A percentile compares a stretch with the other conserved stretches of the same genome.
phyloP scores from a whole-genome alignment of 2,329 filamentous ascomycete genomes.

The Arthrobotrys sinensis region DNA sequence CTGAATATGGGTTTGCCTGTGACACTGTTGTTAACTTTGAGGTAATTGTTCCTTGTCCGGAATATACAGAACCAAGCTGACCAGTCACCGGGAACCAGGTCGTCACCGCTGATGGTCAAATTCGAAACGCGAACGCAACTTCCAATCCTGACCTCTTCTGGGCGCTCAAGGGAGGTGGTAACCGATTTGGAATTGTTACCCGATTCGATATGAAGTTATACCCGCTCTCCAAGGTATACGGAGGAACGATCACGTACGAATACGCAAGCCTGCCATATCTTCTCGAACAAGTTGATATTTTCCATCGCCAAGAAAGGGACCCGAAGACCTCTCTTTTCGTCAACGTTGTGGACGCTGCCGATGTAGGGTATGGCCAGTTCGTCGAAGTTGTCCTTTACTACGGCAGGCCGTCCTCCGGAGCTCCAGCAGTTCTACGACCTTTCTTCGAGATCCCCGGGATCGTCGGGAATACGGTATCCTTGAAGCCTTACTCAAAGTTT shows the following conservation, averaged over 20 bases:
- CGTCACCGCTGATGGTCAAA: constrained; percentile 70
- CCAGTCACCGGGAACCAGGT: constrained; percentile 64
- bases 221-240: constrained; percentile 5
- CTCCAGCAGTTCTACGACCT: constrained; percentile 3
- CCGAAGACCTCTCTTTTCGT: constrained; percentile 34
- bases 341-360: constrained; percentile 27
- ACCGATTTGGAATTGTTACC: constrained; percentile 67
- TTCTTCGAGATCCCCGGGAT: constrained; percentile 38
- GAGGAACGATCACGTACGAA: constrained; percentile 28
- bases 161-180: constrained; percentile 67
- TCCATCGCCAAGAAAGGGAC: constrained; percentile 7
- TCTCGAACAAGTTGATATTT: constrained; percentile 28
- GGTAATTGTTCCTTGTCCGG: constrained; percentile 10
- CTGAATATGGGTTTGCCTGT: constrained; percentile 69
- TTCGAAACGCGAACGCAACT: constrained; percentile 68
- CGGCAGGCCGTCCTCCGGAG: constrained; percentile 7
- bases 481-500: constrained; percentile 13
- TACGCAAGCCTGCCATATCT: constrained; percentile 26
- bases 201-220: constrained; percentile 64
- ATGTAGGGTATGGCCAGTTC: constrained; percentile 22
- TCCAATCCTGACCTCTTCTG: constrained; percentile 69
- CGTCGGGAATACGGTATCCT: constrained; percentile 16
- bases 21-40: constrained; percentile 71
- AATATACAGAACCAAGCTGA: background rate
- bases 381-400: constrained; percentile 31